Conservation (phyloP, 371 early-diverging fungal genomes). For the Mucor velutinosus region DNA sequence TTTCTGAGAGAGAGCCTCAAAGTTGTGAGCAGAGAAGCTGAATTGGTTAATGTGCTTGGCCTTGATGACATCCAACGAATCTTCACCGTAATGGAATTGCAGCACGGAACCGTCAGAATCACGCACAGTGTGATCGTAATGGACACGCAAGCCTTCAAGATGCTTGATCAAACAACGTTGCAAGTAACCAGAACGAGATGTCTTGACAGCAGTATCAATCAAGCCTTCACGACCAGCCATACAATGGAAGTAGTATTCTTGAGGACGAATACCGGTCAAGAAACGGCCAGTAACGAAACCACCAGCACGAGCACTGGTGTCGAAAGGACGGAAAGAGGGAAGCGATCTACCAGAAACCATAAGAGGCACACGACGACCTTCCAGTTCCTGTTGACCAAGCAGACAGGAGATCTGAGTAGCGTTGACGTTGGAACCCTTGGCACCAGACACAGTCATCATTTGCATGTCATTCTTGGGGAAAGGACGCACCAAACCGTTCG, state of each 20-base stretch:
- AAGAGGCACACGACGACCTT: conserved; percentile 98
- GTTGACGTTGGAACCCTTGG: conserved; percentile 99
- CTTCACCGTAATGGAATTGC: conserved; percentile 99
- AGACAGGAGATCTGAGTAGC: conserved; percentile 98
- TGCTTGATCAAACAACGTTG: conserved; percentile 99
- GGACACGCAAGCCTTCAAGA: conserved; percentile 95
- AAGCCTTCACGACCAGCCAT: conserved; percentile 99
- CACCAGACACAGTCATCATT: conserved; percentile 98
- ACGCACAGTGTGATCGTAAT: conserved; percentile 98
- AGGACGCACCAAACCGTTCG: conserved; percentile 77
- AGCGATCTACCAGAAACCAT: conserved; percentile 98
- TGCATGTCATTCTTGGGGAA: conserved; percentile 99
- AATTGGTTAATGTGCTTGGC: conserved; percentile 89
- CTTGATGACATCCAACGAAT: conserved; percentile 98
- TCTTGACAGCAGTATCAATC: conserved; percentile 99
- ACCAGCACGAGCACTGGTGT: conserved; percentile 91
- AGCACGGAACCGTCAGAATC: conserved; percentile 94
- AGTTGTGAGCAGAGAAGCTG: conserved; percentile 94
- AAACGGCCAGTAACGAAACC: conserved; percentile 99
- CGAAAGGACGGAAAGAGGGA: conserved; percentile 94
- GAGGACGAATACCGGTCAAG: conserved; percentile 99
- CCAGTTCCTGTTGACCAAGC: conserved; percentile 99
- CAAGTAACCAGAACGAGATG: conserved; percentile 98
- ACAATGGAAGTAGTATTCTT: conserved; percentile 91
- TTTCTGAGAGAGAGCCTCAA: conserved; percentile 77